These are phyloP conservation scores for Dissophora globulifera DNA, from an alignment of 192 early-diverging fungal species.

Conservation along the genomic window DNA sequence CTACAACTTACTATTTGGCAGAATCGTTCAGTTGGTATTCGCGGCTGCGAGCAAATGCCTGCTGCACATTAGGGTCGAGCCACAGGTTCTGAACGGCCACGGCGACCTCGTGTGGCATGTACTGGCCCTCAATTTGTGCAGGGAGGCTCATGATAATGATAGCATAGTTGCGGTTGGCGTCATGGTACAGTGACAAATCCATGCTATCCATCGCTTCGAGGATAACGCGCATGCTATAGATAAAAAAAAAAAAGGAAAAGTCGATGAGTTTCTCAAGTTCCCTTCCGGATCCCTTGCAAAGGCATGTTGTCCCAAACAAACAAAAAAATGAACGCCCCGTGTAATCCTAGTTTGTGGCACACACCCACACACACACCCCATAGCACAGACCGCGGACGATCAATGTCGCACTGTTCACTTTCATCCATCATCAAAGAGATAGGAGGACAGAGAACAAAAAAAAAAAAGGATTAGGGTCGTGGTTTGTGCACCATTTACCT, in stretches of 20 bases:
- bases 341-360: too few species aligned
- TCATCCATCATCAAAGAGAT: too few species aligned
- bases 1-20: constrained; percentile 81
- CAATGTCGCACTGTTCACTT: too few species aligned
- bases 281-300: too few species aligned
- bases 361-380: too few species aligned
- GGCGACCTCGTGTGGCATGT: constrained; percentile 82
- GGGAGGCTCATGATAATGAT: constrained; percentile 84
- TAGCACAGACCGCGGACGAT: too few species aligned
- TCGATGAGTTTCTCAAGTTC: too few species aligned
- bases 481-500: constrained; percentile 56
- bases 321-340: too few species aligned
- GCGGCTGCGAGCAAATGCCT: constrained; percentile 80
- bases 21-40: constrained; percentile 99
- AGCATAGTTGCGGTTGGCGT: constrained; percentile 76
- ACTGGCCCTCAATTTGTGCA: constrained; percentile 88
- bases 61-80: constrained; percentile 85
- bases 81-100: constrained; percentile 86
- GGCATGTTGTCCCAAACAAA: too few species aligned
- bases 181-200: constrained; percentile 75
- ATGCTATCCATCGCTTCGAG: constrained; percentile 94
- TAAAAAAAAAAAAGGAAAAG: constrained; percentile 3
- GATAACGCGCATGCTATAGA: constrained; percentile 85
- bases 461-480: too few species aligned
- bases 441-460: too few species aligned